Conservation (phyloP, 2,329 filamentous ascomycete species). For the Fusarium agapanthi region DNA sequence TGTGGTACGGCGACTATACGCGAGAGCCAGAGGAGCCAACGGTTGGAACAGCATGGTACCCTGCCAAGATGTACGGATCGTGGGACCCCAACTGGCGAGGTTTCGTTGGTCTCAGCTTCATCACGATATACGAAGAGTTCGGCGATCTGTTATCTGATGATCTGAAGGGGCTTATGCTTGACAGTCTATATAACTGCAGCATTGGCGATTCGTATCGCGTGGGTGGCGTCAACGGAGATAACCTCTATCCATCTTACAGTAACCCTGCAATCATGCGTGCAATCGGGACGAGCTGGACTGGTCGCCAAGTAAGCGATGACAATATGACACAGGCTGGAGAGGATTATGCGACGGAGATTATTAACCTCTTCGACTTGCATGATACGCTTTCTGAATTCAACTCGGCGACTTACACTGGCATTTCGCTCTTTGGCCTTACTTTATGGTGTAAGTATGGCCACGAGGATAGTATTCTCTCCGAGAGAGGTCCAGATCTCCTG, state of each 20-base stretch:
- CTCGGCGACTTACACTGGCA: conserved; percentile 67
- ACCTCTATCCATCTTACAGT: conserved; percentile 67
- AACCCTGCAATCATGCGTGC: conserved; percentile 69
- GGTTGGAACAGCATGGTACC: conserved; percentile 14
- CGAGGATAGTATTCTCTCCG: conserved; percentile 51
- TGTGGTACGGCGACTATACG: conserved; percentile 22
- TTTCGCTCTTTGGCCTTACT: conserved; percentile 63
- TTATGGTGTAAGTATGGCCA: conserved; percentile 61
- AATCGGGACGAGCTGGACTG: conserved; percentile 65
- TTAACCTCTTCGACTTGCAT: conserved; percentile 62
- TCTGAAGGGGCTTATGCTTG: conserved; percentile 9
- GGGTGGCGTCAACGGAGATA: conserved; percentile 66
- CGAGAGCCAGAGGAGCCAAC: conserved; percentile 14
- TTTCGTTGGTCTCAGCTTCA: conserved; percentile 16
- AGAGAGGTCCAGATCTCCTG: conserved; percentile 60
- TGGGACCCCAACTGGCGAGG: conserved; percentile 25
- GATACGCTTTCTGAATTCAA: conserved; percentile 69
- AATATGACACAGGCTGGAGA: conserved; percentile 69
- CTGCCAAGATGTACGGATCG: conserved; percentile 8
- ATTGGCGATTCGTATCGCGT: conserved; percentile 48
- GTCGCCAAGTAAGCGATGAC: conserved; percentile 57
- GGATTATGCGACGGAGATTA: conserved; percentile 59
- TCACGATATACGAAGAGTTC: conserved; percentile 22
- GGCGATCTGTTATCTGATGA: background rate
- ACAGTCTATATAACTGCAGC: conserved; percentile 9